Evolutionary conservation across 1,284 basidiomycete genomes (phyloP).

Genomic region (Ceratobasidium sp.): DNA sequence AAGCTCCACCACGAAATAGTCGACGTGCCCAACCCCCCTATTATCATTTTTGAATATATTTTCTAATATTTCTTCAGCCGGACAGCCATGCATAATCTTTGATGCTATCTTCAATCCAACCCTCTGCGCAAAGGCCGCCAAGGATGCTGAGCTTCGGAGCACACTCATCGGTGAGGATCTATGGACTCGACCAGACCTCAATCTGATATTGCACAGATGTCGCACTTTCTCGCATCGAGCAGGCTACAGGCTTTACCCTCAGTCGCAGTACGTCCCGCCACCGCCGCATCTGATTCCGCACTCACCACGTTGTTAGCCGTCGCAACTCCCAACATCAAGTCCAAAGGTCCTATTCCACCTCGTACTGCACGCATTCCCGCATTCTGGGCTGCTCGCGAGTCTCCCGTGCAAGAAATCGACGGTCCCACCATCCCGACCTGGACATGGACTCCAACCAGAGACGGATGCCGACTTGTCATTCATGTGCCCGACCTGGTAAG

Average conservation of each 20-base stretch:
- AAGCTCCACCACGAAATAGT: no score
- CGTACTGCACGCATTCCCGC: conserved; percentile 48
- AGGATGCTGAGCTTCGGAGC: conserved; percentile 72
- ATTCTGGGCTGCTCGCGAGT: conserved; percentile 24
- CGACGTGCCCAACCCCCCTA: no score
- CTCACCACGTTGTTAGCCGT: conserved; percentile 41
- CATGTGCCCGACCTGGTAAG: conserved; percentile 39
- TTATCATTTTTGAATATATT: conserved; percentile 29
- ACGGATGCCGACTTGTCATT: conserved; percentile 36
- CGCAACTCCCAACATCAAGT: conserved; percentile 49
- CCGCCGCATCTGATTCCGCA: conserved; percentile 26
- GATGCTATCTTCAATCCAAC: conserved; percentile 74
- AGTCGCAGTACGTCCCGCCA: conserved; percentile 47
- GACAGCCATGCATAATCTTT: conserved; percentile 75
- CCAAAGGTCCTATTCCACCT: conserved; percentile 48
- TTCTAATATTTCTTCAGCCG: conserved; percentile 62
- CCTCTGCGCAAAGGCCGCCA: conserved; percentile 69
- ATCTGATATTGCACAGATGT: conserved; percentile 43
- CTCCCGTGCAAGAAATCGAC: conserved; percentile 45
- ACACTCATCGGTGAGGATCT: conserved; percentile 72
- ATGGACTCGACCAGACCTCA: neutral
- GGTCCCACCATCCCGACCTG: conserved; percentile 21
- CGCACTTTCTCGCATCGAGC: conserved; percentile 47
- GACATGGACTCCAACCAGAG: conserved; percentile 40
- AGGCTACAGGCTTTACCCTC: conserved; percentile 48